A percentile compares a stretch with the other conserved stretches of the same genome.
Evolutionary conservation across 148 eudicot species (phyloP).

Genomic region (Heliamphora exappendiculata): DNA sequence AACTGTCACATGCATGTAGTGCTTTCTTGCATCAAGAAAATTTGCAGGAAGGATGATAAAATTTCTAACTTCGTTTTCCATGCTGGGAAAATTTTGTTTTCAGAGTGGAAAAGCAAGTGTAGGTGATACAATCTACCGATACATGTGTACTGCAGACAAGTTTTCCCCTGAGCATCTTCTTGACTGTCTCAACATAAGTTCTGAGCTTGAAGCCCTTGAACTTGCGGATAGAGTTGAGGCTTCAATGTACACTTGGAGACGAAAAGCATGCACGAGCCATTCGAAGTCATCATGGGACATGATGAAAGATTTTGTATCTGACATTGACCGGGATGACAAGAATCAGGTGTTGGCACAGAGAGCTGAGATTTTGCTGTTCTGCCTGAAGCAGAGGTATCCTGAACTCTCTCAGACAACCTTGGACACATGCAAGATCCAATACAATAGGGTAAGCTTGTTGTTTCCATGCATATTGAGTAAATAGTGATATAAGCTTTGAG

Average conservation of each 20-base stretch:
- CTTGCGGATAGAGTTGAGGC: constrained; percentile 91
- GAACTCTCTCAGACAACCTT: constrained; percentile 89
- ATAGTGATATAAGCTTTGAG: too few species aligned
- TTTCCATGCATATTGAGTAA: not conserved
- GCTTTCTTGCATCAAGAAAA: not conserved
- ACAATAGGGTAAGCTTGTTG: constrained; percentile 48
- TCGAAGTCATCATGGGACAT: constrained; percentile 76
- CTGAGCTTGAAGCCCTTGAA: constrained; percentile 91
- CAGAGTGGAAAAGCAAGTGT: constrained; percentile 85
- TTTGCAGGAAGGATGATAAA: not conserved
- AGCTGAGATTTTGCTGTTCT: constrained; percentile 60
- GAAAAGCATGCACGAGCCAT: constrained; percentile 54
- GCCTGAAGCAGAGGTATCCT: constrained; percentile 79
- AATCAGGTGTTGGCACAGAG: constrained; percentile 66
- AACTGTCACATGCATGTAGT: not conserved
- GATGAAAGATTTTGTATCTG: constrained; percentile 55
- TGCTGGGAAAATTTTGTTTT: not conserved
- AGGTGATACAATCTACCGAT: constrained; percentile 73
- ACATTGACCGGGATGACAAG: constrained; percentile 66
- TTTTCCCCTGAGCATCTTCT: constrained; percentile 74
- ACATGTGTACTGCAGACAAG: constrained; percentile 54
- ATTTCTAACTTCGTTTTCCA: not conserved
- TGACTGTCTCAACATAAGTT: constrained; percentile 51
- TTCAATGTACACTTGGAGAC: constrained; percentile 78
- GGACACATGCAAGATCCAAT: constrained; percentile 88